Evolutionary conservation across 2,329 filamentous ascomycete species (phyloP).

Genomic region (Sarocladium kiliense): DNA sequence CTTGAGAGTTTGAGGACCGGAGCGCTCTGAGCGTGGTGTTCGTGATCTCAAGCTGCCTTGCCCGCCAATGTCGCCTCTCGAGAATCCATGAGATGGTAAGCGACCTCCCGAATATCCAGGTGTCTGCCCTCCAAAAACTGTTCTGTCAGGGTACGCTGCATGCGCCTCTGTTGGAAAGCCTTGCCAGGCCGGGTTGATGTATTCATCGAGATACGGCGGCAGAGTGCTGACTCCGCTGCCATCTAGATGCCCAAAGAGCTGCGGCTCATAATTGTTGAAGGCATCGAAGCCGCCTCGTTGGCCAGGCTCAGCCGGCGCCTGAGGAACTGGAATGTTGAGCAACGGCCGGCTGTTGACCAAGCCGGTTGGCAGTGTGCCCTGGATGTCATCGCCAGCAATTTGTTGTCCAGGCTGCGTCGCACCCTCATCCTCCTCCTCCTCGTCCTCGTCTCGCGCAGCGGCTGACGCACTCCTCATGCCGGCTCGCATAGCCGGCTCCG

Average conservation of each 20-base stretch:
- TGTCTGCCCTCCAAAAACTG: background rate
- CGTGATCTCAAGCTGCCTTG: background rate
- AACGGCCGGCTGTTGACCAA: background rate
- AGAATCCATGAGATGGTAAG: background rate
- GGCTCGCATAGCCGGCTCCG: background rate
- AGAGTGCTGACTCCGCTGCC: background rate
- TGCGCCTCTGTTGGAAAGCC: background rate
- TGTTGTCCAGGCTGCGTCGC: background rate
- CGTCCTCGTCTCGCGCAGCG: background rate
- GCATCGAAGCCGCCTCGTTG: background rate
- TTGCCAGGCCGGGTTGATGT: background rate
- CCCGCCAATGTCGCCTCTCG: background rate
- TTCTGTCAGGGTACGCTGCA: background rate
- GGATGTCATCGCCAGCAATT: background rate
- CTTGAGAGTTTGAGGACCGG: background rate
- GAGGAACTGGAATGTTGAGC: background rate
- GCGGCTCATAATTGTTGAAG: background rate
- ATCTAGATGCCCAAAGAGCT: slow-evolving; percentile 1
- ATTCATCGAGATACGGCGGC: background rate
- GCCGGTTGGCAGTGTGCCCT: background rate
- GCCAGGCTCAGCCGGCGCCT: background rate
- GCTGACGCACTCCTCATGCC: background rate
- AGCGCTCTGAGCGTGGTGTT: background rate
- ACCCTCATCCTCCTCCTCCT: background rate
- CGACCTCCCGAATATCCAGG: background rate